A percentile compares a stretch with the other conserved stretches of the same genome.
phyloP scores from a whole-genome alignment of 129 eudicot genomes.

The Deinandra increscens region DNA sequence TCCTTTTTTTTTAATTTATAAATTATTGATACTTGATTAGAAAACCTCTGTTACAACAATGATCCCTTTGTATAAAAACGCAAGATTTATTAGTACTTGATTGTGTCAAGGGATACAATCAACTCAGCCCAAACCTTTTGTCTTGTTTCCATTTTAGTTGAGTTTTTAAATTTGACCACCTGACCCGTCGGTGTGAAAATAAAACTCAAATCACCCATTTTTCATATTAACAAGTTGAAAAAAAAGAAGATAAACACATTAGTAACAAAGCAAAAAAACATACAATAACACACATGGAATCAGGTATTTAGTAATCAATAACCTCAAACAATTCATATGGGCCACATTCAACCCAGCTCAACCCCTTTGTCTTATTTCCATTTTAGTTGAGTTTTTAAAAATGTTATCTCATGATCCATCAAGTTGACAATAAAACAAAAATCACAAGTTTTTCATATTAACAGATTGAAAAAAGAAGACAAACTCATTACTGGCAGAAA shows the following conservation, averaged over 20 bases:
- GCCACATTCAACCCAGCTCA: no score
- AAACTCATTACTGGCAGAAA: no score
- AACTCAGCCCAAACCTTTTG: neutral
- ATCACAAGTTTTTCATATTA: no score
- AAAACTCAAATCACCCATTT: neutral
- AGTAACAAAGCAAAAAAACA: neutral
- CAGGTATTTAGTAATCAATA: neutral
- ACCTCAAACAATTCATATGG: constrained; percentile 8
- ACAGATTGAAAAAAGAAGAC: no score
- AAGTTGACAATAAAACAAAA: no score
- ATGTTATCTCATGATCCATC: no score
- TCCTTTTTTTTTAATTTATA: neutral
- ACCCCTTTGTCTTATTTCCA: no score
- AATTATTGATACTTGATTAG: neutral
- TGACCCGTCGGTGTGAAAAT: neutral
- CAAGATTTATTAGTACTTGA: neutral
- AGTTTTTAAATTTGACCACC: neutral
- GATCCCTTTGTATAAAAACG: neutral
- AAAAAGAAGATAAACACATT: neutral
- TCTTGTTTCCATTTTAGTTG: neutral
- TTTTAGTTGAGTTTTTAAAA: no score
- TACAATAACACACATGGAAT: neutral
- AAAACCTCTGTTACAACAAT: neutral
- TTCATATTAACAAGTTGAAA: neutral
- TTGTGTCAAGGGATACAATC: neutral